Conservation (phyloP, 1,284 basidiomycete genomes). For the Tremellales sp. region DNA sequence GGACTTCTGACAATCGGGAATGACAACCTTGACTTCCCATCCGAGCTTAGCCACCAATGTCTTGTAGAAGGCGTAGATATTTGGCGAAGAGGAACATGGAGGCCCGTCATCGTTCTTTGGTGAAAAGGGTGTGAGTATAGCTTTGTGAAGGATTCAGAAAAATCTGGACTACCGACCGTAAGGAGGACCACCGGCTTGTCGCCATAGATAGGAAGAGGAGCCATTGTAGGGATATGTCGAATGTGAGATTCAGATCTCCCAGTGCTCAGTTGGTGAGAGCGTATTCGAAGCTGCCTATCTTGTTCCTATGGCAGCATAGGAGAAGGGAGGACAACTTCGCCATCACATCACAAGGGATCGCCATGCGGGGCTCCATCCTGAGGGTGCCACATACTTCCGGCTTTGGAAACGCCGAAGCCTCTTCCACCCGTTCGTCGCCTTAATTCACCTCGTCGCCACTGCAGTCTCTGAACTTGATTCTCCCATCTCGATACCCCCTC, state of each 20-base stretch:
- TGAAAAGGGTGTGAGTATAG: constrained; percentile 3
- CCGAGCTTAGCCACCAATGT: constrained; percentile 63
- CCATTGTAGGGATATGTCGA: constrained; percentile 28
- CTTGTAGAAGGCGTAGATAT: constrained; percentile 72
- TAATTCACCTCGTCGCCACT: no score
- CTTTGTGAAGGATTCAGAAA: background rate
- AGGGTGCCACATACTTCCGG: background rate
- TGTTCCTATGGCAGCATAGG: background rate
- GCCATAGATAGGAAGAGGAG: constrained; percentile 27
- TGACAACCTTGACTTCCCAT: constrained; percentile 83
- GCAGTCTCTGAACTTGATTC: background rate
- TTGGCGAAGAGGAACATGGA: constrained; percentile 67
- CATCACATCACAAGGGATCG: background rate
- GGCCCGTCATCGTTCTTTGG: constrained; percentile 72
- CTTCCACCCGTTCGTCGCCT: no score
- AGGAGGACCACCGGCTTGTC: constrained; percentile 39
- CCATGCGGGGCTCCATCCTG: background rate
- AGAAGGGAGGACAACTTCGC: background rate
- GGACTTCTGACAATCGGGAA: constrained; percentile 81
- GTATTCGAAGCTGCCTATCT: background rate
- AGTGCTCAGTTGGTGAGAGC: no score
- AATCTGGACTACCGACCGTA: constrained; percentile 28
- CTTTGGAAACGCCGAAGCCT: no score
- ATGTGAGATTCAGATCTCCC: no score
- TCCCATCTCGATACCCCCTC: background rate